These are phyloP conservation scores for Acanthamoeba triangularis DNA, from an alignment of 208 protist genomes.

Conservation along the genomic window DNA sequence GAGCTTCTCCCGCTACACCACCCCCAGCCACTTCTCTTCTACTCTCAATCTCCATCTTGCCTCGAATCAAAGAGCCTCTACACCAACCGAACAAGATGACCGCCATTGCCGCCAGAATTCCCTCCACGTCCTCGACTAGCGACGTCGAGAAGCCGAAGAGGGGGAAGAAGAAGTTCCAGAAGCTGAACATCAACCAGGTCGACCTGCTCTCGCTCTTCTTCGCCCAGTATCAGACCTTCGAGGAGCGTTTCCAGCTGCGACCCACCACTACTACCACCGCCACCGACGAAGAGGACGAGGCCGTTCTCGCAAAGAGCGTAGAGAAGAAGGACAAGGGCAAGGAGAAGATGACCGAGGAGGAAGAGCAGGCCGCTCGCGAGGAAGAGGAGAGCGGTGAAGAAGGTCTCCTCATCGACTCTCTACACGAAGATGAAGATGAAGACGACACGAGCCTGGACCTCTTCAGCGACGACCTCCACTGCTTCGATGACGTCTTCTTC, in stretches of 20 bases:
- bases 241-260: not conserved
- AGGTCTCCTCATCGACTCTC: not conserved
- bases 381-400: slow-evolving; percentile 38
- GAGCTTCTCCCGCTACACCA: too few relatives aligned
- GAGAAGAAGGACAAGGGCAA: slow-evolving; percentile 37
- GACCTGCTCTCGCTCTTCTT: slow-evolving; percentile 41
- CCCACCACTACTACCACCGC: not conserved
- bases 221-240: slow-evolving; percentile 50
- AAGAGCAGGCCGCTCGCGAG: not conserved
- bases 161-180: not conserved
- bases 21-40: too few relatives aligned
- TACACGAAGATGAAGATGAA: not conserved
- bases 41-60: too few relatives aligned
- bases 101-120: too few relatives aligned
- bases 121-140: not conserved
- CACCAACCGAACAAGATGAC: too few relatives aligned
- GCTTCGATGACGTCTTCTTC: not conserved
- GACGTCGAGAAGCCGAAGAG: not conserved
- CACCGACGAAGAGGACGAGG: not conserved
- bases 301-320: not conserved
- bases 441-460: not conserved
- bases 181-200: not conserved
- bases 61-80: too few relatives aligned
- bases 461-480: not conserved
- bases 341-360: slow-evolving; percentile 62